Conservation (phyloP, 345 rosid species). For the Salix udensis region DNA sequence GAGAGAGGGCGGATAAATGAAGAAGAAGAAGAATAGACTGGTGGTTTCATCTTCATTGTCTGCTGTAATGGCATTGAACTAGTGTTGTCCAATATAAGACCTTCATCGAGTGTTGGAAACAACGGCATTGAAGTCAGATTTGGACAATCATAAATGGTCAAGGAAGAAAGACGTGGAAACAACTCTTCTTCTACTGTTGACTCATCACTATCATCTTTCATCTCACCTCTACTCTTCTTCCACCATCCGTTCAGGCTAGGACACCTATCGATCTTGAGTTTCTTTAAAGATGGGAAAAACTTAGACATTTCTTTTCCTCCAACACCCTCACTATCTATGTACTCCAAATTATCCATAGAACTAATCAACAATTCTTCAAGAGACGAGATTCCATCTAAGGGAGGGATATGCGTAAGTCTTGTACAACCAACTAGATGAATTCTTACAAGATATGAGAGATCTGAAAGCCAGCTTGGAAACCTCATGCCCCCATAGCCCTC, state of each 20-base stretch:
- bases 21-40: neutral
- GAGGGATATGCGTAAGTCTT: neutral
- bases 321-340: neutral
- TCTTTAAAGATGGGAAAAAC: slow-evolving; percentile 11
- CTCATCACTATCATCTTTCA: too few species aligned
- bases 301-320: neutral
- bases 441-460: slow-evolving; percentile 1
- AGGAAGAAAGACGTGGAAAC: too few species aligned
- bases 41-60: neutral
- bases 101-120: too few species aligned
- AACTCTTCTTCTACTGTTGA: too few species aligned
- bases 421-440: neutral
- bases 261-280: accelerated
- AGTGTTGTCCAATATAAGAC: accelerated
- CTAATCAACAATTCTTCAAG: neutral
- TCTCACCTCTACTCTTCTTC: too few species aligned
- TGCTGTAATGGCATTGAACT: neutral
- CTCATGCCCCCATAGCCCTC: neutral
- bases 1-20: neutral
- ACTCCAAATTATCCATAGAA: neutral
- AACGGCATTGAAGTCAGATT: too few species aligned
- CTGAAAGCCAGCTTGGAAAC: slow-evolving; percentile 14
- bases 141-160: too few species aligned
- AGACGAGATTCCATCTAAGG: slow-evolving; percentile 6
- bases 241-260: too few species aligned